These are phyloP conservation scores for Aspergillus vadensis DNA, from an alignment of 2,329 filamentous ascomycete species.

Conservation along the genomic window DNA sequence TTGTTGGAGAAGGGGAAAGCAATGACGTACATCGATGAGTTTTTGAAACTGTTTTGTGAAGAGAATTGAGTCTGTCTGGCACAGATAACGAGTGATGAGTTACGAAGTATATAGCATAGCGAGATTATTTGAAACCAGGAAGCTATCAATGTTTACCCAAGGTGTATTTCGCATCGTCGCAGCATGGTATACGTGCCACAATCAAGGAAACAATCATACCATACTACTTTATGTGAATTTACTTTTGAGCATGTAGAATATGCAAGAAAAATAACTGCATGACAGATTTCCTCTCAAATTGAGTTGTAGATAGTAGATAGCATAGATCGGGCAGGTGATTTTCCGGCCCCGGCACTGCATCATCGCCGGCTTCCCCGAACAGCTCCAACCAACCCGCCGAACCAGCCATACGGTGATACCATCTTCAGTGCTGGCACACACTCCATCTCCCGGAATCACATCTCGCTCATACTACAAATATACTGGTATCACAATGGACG, in stretches of 20 bases:
- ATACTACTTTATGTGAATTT: no score
- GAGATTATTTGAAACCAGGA: neutral
- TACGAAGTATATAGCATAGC: slow-evolving; percentile 25
- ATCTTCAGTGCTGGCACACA: slow-evolving; percentile 4
- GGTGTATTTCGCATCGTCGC: neutral
- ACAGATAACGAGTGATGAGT: slow-evolving; percentile 25
- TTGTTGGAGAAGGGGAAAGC: slow-evolving; percentile 42
- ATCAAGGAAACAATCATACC: no score
- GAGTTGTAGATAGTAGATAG: no score
- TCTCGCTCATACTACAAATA: neutral
- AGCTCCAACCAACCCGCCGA: slow-evolving; percentile 8
- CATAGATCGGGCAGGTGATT: slow-evolving; percentile 18
- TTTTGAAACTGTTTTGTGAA: slow-evolving; percentile 46
- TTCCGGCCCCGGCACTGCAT: slow-evolving; percentile 26
- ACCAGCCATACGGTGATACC: neutral
- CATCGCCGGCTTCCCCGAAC: slow-evolving; percentile 18
- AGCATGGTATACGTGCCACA: neutral
- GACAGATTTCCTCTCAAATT: no score
- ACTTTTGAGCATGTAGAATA: no score
- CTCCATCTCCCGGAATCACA: neutral
- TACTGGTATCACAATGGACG: slow-evolving; percentile 35
- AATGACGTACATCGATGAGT: slow-evolving; percentile 45
- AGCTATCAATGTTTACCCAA: neutral
- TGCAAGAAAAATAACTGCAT: no score
- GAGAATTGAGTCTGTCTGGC: slow-evolving; percentile 30